Base-by-base conservation (phyloP, 108 stramenopile species). In the Skeletonema marinoi region DNA sequence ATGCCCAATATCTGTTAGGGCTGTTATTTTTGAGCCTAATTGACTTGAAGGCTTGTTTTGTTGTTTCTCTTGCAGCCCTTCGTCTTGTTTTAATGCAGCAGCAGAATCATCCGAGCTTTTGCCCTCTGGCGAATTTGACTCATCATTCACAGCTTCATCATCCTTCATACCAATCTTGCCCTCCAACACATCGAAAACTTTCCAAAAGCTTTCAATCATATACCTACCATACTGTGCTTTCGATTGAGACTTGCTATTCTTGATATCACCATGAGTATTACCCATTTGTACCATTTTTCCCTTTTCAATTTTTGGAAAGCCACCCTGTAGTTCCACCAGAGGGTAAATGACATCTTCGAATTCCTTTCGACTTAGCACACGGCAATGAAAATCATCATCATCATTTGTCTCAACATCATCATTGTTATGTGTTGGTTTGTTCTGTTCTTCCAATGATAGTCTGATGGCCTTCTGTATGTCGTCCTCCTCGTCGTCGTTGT, bases 191-290 rank as follows among this genome's bases (percentile, higher is more conserved):
- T 75, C 75, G 25, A 71, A 46, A 2, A 75, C 60, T 9, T 42
- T 65, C 17, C 58, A 70, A 32, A 75, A 60, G 8, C 41, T 32
- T 21, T 41, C 68, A 32, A 70, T 61, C 31, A 33, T 77, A n/a
- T 71, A 65, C 12, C 75, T 59, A 6, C 75, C 75, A 33, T 77
- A 77, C 60, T 77, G 60, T 31, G 75, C 75, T 17, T 38, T 39
- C 3, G 70, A 61, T 61, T 77, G 75, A 12, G 41, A 17, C 25
- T 4, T 29, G 14, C 75, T 61, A 12, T 70, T 71, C 19, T 63
- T 31, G 17, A 61, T 58, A 33, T 46, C 36, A 31, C 32, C n/a
- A 32, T 25, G 30, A 7, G 14, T 39, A 38, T 77, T 77, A 0
- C 75, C 75, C 9, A 10, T 60, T 35, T 72, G 70, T 0, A 77